phyloP scores from a whole-genome alignment of 1,284 basidiomycete genomes.

The Moesziomyces sp. region DNA sequence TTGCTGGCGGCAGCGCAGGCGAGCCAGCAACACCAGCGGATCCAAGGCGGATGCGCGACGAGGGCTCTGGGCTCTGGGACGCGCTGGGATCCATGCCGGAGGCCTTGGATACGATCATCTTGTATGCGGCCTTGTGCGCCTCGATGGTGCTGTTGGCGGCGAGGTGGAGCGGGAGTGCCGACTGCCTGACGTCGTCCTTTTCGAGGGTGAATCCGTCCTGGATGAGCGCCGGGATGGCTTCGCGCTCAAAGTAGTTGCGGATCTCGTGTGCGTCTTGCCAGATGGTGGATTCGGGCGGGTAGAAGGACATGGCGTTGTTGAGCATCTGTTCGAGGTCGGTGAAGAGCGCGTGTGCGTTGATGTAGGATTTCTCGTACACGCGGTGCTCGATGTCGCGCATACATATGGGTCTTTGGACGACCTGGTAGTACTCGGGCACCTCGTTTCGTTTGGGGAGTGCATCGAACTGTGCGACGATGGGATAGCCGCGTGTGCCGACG shows the following conservation, averaged over 20 bases:
- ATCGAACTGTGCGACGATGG: constrained; percentile 53
- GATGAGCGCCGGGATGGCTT: constrained; percentile 56
- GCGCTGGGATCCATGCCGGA: constrained; percentile 15
- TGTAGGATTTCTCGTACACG: constrained; percentile 55
- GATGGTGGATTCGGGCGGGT: constrained; percentile 51
- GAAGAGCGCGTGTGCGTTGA: constrained; percentile 59
- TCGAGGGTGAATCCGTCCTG: constrained; percentile 65
- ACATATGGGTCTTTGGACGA: constrained; percentile 57
- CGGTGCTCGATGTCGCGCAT: constrained; percentile 58
- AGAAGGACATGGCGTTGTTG: constrained; percentile 64
- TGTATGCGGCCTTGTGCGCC: constrained; percentile 49
- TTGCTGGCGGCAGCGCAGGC: constrained; percentile 16
- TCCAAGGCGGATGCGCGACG: constrained; percentile 18
- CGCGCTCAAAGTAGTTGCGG: constrained; percentile 54
- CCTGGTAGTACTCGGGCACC: constrained; percentile 65
- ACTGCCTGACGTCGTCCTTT: constrained; percentile 61
- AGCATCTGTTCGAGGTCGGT: constrained; percentile 62
- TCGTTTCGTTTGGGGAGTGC: constrained; percentile 55
- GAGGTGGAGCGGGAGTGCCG: constrained; percentile 57
- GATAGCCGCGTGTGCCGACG: constrained; percentile 39
- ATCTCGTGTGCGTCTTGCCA: constrained; percentile 63
- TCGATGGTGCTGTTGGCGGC: constrained; percentile 56
- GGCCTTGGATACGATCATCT: constrained; percentile 38
- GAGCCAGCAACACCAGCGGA: constrained; percentile 29
- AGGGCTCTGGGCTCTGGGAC: constrained; percentile 40